Evolutionary conservation across 208 protist genomes (phyloP).

Genomic region (Wallacemonas sp.): DNA sequence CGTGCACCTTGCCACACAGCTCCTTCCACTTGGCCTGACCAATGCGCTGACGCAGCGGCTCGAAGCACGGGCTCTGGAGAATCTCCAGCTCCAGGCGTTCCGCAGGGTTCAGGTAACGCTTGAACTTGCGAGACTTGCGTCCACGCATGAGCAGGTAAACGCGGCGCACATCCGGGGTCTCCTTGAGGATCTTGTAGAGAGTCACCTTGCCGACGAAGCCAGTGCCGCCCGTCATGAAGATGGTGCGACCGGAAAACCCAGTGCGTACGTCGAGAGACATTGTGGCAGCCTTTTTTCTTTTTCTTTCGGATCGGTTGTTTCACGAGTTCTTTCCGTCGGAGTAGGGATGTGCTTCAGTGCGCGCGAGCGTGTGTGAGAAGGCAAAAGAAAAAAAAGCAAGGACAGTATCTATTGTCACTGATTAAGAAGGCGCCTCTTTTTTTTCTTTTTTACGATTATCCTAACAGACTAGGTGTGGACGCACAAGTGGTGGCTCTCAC

Average conservation of each 20-base stretch:
- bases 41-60: conserved; percentile 47
- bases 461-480: too few relatives aligned
- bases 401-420: too few relatives aligned
- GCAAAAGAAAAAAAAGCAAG: too few relatives aligned
- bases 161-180: conserved; percentile 61
- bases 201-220: conserved; percentile 89
- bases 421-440: neutral
- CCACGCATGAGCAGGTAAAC: conserved; percentile 80
- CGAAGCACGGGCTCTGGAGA: conserved; percentile 70
- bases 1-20: conserved; percentile 46
- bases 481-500: too few relatives aligned
- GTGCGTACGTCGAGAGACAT: conserved; percentile 68
- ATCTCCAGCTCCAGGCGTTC: conserved; percentile 80
- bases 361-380: too few relatives aligned
- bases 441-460: neutral
- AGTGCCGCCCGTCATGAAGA: conserved; percentile 83
- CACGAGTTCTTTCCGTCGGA: too few relatives aligned
- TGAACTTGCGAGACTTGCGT: conserved; percentile 69
- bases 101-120: conserved; percentile 55
- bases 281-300: neutral
- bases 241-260: conserved; percentile 54
- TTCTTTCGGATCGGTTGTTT: neutral
- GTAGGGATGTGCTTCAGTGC: too few relatives aligned
- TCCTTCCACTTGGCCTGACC: conserved; percentile 58
- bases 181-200: conserved; percentile 80